phyloP scores from a whole-genome alignment of 1,139 yeast species.

The Citeromyces hawaiiensis region DNA sequence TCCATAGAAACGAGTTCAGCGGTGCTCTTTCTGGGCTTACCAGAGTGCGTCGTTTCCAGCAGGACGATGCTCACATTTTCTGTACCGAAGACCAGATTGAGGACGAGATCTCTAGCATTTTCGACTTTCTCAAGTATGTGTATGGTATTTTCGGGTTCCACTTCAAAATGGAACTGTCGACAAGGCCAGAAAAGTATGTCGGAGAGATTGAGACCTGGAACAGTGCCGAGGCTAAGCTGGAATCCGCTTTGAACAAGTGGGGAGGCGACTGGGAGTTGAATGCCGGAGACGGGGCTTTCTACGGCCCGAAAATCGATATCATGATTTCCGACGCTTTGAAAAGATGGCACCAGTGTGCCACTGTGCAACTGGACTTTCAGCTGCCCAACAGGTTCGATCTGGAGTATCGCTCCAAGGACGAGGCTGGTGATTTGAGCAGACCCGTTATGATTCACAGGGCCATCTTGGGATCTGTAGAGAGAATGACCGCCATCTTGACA shows the following conservation, averaged over 20 bases:
- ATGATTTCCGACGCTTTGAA: constrained; percentile 72
- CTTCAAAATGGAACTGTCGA: constrained; percentile 67
- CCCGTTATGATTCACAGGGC: constrained; percentile 99
- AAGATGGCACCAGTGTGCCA: constrained; percentile 89
- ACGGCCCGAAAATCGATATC: constrained; percentile 92
- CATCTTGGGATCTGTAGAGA: constrained; percentile 91
- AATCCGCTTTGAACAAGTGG: constrained; percentile 43
- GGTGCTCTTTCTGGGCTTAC: constrained; percentile 94
- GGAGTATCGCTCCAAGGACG: constrained; percentile 69
- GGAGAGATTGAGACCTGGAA: constrained; percentile 83
- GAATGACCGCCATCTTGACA: constrained; percentile 95
- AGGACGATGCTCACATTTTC: constrained; percentile 97
- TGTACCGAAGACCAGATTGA: constrained; percentile 77
- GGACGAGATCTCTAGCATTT: constrained; percentile 60
- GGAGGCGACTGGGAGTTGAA: constrained; percentile 65
- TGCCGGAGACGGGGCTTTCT: constrained; percentile 95
- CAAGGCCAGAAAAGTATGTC: constrained; percentile 77
- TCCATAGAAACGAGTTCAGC: constrained; percentile 90
- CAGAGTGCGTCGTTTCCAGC: constrained; percentile 92
- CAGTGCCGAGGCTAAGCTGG: constrained; percentile 64
- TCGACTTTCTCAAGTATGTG: constrained; percentile 64
- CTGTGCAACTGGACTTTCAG: constrained; percentile 92
- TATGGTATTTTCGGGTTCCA: constrained; percentile 71
- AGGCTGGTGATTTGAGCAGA: constrained; percentile 31
- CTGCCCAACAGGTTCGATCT: constrained; percentile 77